Conservation (phyloP, 2,329 filamentous ascomycete genomes). For the Gnomoniopsis sp. region DNA sequence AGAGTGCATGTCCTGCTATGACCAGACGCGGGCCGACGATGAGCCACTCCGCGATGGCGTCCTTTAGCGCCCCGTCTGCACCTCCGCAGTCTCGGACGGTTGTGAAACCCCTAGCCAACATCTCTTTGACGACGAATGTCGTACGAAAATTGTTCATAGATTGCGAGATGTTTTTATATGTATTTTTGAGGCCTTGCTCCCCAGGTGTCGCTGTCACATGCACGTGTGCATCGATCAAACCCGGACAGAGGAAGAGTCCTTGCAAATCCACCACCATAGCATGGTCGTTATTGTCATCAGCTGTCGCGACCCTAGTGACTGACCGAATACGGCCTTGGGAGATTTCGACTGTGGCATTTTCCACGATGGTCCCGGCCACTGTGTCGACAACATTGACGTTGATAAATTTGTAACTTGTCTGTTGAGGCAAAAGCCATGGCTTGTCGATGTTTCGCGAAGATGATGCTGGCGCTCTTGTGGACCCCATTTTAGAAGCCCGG, state of each 20-base stretch:
- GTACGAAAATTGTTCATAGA: slow-evolving; percentile 30
- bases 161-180: background rate
- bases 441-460: background rate
- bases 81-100: slow-evolving; percentile 48
- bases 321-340: background rate
- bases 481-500: background rate
- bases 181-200: background rate
- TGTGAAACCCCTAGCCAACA: slow-evolving; percentile 48
- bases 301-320: background rate
- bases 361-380: background rate
- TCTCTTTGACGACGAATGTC: slow-evolving; percentile 36
- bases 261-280: background rate
- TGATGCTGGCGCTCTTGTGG: background rate
- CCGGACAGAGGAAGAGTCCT: slow-evolving; percentile 8
- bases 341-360: background rate
- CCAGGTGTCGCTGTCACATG: slow-evolving; percentile 5
- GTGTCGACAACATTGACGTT: background rate
- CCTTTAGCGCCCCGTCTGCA: slow-evolving; percentile 39
- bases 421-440: background rate
- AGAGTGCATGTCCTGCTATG: slow-evolving; percentile 42
- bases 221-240: slow-evolving; percentile 12
- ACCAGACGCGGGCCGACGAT: slow-evolving; percentile 44
- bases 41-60: slow-evolving; percentile 43
- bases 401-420: background rate
- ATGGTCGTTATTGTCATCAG: background rate